Conservation (phyloP, 768 basidiomycete species). For the Butyriboletus loyo region DNA sequence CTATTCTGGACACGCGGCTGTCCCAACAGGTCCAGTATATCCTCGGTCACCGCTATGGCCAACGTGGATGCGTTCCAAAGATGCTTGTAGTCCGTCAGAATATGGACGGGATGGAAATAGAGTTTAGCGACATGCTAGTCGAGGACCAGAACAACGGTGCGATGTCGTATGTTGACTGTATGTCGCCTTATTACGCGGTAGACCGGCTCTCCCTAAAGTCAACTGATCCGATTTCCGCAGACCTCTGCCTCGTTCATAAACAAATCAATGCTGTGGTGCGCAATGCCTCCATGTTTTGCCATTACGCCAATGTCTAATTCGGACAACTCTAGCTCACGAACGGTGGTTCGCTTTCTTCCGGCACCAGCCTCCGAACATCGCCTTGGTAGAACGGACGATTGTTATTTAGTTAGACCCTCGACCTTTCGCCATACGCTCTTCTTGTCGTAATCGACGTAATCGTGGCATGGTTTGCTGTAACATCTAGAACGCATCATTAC, state of each 20-base stretch:
- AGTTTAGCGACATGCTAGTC: conserved; percentile 95
- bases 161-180: conserved; percentile 88
- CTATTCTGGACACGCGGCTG: conserved; percentile 65
- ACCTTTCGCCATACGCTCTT: neutral
- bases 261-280: conserved; percentile 31
- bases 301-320: conserved; percentile 1
- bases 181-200: conserved; percentile 26
- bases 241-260: conserved; percentile 34
- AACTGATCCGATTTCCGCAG: conserved; percentile 12
- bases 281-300: neutral
- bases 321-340: conserved; percentile 25
- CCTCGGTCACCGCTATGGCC: conserved; percentile 59
- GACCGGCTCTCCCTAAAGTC: neutral
- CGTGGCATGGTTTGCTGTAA: conserved; percentile 3
- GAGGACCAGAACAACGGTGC: conserved; percentile 98
- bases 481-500: neutral
- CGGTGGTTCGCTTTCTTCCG: conserved; percentile 29
- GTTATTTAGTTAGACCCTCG: neutral
- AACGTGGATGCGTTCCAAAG: conserved; percentile 54
- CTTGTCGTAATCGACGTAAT: conserved; percentile 10
- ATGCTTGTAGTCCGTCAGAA: conserved; percentile 86
- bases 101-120: conserved; percentile 88
- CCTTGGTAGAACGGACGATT: conserved; percentile 27
- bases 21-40: conserved; percentile 87
- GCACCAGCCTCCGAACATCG: conserved; percentile 28